Percentiles rank a stretch among this genome's conserved stretches.
These are phyloP conservation scores for Colletotrichum lini DNA, from an alignment of 2,329 filamentous ascomycete species.

Conservation along the genomic window DNA sequence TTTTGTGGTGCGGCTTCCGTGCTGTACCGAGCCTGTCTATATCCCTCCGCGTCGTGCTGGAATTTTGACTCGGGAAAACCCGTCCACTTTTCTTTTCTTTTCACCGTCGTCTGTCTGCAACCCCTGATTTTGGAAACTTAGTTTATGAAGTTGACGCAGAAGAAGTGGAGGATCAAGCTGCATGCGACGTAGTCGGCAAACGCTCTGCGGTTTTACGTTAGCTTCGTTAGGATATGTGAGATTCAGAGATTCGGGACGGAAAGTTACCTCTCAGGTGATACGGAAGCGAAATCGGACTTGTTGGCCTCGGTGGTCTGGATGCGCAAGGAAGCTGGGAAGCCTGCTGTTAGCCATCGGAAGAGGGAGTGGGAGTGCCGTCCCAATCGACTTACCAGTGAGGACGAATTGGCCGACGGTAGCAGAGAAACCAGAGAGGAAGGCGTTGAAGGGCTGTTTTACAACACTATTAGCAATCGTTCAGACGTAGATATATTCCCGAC, in stretches of 20 bases:
- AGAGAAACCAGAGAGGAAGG: constrained; percentile 95
- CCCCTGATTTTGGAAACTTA: constrained; percentile 59
- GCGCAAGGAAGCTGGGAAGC: constrained; percentile 75
- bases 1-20: background rate
- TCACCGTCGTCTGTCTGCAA: background rate
- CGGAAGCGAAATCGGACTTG: constrained; percentile 80
- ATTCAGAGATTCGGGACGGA: background rate
- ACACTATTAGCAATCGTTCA: constrained; percentile 44
- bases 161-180: constrained; percentile 96
- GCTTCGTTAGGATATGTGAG: background rate
- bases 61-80: background rate
- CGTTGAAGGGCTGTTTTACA: constrained; percentile 89
- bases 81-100: constrained; percentile 2
- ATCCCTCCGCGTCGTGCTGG: background rate
- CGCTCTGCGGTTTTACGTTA: constrained; percentile 69
- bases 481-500: background rate
- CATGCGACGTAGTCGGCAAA: constrained; percentile 98
- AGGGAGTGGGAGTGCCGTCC: constrained; percentile 39
- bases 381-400: constrained; percentile 77
- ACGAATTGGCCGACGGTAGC: constrained; percentile 98
- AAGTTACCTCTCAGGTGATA: constrained; percentile 84
- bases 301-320: constrained; percentile 93
- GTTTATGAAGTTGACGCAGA: constrained; percentile 99
- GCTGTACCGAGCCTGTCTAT: constrained; percentile 10
- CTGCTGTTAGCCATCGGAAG: constrained; percentile 11